These are phyloP conservation scores for Kokia cookei DNA, from an alignment of 441 rosid species.

Conservation along the genomic window DNA sequence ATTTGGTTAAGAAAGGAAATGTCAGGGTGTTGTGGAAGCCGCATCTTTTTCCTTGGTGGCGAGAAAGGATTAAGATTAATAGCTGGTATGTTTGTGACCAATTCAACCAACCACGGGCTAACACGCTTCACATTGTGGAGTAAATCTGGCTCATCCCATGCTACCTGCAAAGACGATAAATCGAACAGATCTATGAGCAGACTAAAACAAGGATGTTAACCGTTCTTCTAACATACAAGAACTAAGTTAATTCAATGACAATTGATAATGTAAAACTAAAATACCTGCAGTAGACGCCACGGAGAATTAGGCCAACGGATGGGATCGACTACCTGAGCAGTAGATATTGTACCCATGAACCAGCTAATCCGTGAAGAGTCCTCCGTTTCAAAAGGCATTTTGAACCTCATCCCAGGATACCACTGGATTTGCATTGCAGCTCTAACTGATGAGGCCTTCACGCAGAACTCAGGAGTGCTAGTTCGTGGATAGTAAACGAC, in stretches of 20 bases:
- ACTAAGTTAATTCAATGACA: not conserved
- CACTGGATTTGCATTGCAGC: constrained; percentile 77
- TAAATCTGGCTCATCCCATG: constrained; percentile 97
- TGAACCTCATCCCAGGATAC: constrained; percentile 93
- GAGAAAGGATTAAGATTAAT: constrained; percentile 67
- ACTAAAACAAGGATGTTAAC: not conserved
- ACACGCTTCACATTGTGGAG: constrained; percentile 92
- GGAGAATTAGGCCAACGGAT: constrained; percentile 89
- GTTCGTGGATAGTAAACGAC: constrained; percentile 85
- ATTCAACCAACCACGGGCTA: constrained; percentile 90
- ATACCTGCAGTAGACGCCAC: constrained; percentile 89
- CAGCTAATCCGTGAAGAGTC: constrained; percentile 94
- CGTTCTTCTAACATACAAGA: not conserved
- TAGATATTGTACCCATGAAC: constrained; percentile 92
- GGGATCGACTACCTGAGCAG: constrained; percentile 77
- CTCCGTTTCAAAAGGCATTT: constrained; percentile 95
- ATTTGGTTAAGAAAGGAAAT: constrained; percentile 48
- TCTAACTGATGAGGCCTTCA: constrained; percentile 59
- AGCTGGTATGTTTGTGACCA: constrained; percentile 72
- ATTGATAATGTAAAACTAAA: not conserved
- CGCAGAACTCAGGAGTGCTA: constrained; percentile 77
- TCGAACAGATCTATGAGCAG: not conserved
- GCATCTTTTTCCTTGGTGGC: constrained; percentile 77
- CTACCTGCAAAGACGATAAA: constrained; percentile 46
- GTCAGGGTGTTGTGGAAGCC: constrained; percentile 62